Evolutionary conservation across 202 grass and related monocot genomes (phyloP).

Genomic region (Panicum hallii): DNA sequence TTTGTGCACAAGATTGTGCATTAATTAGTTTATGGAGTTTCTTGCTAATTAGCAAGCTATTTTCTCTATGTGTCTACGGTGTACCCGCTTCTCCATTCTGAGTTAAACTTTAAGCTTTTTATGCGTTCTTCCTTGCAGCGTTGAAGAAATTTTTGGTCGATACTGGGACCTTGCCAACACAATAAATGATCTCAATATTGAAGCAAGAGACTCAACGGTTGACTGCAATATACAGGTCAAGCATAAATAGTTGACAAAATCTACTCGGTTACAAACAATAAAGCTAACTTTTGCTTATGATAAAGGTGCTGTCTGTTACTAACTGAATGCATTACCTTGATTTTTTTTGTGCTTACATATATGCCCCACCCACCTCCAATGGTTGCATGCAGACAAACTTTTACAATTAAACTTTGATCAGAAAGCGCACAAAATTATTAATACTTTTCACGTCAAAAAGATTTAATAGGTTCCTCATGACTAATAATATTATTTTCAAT

Average conservation of each 20-base stretch:
- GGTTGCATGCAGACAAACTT: neutral
- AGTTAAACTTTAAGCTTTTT: neutral
- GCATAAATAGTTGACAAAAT: neutral
- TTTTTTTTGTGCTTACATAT: neutral
- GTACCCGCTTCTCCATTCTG: neutral
- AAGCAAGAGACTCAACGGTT: neutral
- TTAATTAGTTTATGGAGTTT: neutral
- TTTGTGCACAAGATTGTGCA: neutral
- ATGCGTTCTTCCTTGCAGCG: slow-evolving; percentile 30
- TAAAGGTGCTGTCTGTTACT: neutral
- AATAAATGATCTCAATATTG: slow-evolving; percentile 40
- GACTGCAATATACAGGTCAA: slow-evolving; percentile 37
- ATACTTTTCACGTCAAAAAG: neutral
- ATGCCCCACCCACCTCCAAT: neutral
- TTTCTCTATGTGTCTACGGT: neutral
- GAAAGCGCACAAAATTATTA: neutral
- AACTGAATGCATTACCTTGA: neutral
- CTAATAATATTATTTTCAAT: neutral
- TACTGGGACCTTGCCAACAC: slow-evolving; percentile 28
- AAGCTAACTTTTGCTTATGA: neutral
- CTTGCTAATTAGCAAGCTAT: neutral
- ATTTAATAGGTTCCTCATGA: neutral
- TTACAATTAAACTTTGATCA: neutral
- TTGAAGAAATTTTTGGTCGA: slow-evolving; percentile 40
- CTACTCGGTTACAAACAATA: neutral